Evolutionary conservation across 345 rosid genomes (phyloP), one percentile per base, ranked within the genome.

Genomic region (Acer campestre): DNA sequence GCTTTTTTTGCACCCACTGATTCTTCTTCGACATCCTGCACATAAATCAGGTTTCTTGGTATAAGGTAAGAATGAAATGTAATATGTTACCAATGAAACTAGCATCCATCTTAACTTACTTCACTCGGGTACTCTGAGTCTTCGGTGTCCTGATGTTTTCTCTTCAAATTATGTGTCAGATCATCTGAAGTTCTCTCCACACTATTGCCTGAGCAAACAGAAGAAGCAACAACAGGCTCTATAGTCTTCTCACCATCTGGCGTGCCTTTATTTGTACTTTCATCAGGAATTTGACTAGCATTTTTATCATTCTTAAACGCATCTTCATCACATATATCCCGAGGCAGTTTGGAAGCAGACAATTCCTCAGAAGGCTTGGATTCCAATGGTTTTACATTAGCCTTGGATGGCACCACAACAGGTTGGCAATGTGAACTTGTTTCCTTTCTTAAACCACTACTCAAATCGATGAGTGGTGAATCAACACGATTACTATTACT

Each of bases 21-120:
- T 81, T 95, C 97, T 78, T 89, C 98, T 81, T 91, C 97, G 71
- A 65, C 82, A 77, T 90, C 98, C 98, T 93, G 84, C 85, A 67
- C 75, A 76, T 58, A 35, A 59, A 49, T 61, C 69, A 51, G 59
- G 6, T 49, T 70, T 20, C 46, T 44, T 42, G 44, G 22, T 13
- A 74, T 29, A 31, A 25, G 27, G 42, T n/a, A 78, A 64, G 56
- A 74, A 83, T 1, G 18, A 65, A 67, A 10, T 65, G 35, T 29
- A 61, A 63, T 51, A 56, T 29, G 18, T 53, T n/a, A 68, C 38
- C 17, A 46, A 42, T 23, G 29, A 72, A 27, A 10, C 20, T 46
- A 70, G 55, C 69, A 20, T n/a, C 7, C 11, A 49, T 63, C 51
- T 68, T 35, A 20, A 77, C 90, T 84, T 81, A 95, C 98, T 77